Conservation (phyloP, 139 green algal species). For the Tetraselmis chui region DNA sequence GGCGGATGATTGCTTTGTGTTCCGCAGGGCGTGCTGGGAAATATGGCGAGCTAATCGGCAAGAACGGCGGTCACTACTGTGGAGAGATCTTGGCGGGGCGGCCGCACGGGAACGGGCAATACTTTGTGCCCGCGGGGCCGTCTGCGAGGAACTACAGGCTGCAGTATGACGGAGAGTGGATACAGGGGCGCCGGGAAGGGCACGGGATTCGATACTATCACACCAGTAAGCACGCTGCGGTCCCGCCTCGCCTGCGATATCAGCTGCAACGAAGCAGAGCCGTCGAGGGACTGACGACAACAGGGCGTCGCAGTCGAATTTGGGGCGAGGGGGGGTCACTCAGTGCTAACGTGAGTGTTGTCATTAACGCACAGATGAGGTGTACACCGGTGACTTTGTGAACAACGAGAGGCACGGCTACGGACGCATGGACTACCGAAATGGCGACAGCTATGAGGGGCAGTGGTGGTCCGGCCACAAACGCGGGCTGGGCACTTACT, state of each 20-base stretch:
- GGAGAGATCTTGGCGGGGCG: conserved; percentile 51
- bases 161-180: conserved; percentile 70
- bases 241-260: too few relatives aligned
- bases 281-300: too few relatives aligned
- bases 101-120: conserved; percentile 42
- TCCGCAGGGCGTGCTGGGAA: conserved; percentile 41
- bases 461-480: not conserved
- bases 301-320: too few relatives aligned
- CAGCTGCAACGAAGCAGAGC: too few relatives aligned
- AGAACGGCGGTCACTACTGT: conserved; percentile 35
- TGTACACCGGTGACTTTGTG: not conserved
- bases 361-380: not conserved
- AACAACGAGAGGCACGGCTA: not conserved
- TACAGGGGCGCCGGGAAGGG: conserved; percentile 39
- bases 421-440: not conserved
- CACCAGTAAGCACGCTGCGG: not conserved
- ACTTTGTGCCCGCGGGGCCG: conserved; percentile 13
- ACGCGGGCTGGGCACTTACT: not conserved
- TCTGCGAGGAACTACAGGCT: conserved; percentile 6
- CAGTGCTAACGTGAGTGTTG: too few relatives aligned
- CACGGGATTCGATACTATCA: conserved; percentile 29
- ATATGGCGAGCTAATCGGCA: conserved; percentile 33
- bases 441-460: not conserved
- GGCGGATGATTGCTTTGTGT: not conserved
- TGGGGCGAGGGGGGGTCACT: too few relatives aligned